phyloP scores from a whole-genome alignment of 1,284 basidiomycete species.

The Fomes fomentarius region DNA sequence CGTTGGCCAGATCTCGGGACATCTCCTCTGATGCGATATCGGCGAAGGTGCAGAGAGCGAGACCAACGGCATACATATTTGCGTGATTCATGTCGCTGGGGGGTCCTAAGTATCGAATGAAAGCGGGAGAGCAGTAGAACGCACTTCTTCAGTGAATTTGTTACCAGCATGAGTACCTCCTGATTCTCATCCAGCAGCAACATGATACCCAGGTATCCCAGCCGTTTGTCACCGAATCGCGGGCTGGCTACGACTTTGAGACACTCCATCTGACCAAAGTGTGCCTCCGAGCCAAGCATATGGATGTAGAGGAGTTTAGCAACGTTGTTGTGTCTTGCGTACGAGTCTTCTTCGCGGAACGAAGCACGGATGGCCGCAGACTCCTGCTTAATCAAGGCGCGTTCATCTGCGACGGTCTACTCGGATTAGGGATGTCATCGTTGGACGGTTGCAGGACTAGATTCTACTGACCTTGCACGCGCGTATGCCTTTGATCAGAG shows the following conservation, averaged over 20 bases:
- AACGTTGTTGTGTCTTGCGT: conserved; percentile 94
- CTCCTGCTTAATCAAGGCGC: conserved; percentile 97
- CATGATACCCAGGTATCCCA: conserved; percentile 99
- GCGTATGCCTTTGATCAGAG: conserved; percentile 93
- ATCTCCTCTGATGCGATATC: conserved; percentile 99
- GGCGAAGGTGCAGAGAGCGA: conserved; percentile 97
- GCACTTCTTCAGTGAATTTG: conserved; percentile 98
- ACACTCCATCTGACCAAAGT: conserved; percentile 99
- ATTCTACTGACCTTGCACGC: conserved; percentile 81
- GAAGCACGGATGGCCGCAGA: conserved; percentile 97
- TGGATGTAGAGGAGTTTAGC: conserved; percentile 99
- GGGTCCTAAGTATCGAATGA: conserved; percentile 7
- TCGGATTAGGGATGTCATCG: conserved; percentile 31
- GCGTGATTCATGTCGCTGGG: conserved; percentile 99
- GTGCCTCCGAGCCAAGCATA: conserved; percentile 99
- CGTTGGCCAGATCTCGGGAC: conserved; percentile 95
- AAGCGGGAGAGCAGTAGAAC: conserved; percentile 36
- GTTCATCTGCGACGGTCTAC: conserved; percentile 98
- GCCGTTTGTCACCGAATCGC: conserved; percentile 94
- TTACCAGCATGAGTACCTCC: conserved; percentile 96
- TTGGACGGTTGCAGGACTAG: conserved; percentile 11
- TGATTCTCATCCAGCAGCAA: conserved; percentile 96
- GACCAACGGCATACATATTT: conserved; percentile 98
- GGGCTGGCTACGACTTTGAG: conserved; percentile 99
- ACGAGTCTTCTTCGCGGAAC: conserved; percentile 96